Percentiles rank a stretch among this genome's conserved stretches.
These are phyloP conservation scores for Starmera stellimalicola DNA, from an alignment of 1,139 yeast species.

Conservation along the genomic window DNA sequence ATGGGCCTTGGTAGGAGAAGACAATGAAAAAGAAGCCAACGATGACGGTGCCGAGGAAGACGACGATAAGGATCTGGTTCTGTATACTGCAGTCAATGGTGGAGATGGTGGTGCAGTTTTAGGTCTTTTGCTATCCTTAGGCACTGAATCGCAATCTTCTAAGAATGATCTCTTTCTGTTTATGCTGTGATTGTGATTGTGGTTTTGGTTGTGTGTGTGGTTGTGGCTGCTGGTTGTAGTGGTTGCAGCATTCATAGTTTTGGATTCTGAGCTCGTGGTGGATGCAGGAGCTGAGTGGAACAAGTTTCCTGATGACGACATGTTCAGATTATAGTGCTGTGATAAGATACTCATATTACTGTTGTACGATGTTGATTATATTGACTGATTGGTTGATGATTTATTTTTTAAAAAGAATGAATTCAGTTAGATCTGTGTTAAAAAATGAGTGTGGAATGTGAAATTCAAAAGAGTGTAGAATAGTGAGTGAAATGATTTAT, in stretches of 20 bases:
- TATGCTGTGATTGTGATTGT: too few species aligned
- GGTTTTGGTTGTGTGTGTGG: background rate
- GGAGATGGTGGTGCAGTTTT: constrained; percentile 46
- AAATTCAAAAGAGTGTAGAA: background rate
- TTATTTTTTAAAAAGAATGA: background rate
- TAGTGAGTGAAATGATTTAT: background rate
- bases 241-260: background rate
- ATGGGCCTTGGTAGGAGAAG: background rate
- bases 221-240: background rate
- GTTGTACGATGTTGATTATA: too few species aligned
- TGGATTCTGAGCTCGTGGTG: background rate
- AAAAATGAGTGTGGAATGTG: background rate
- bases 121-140: constrained; percentile 28
- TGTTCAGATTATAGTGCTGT: background rate
- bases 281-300: background rate
- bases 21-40: constrained; percentile 5
- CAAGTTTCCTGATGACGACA: background rate
- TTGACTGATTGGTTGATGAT: too few species aligned
- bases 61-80: constrained; percentile 14
- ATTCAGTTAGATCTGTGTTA: background rate
- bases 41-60: constrained; percentile 4
- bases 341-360: background rate
- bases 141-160: constrained; percentile 13
- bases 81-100: constrained; percentile 16
- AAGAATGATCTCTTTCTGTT: constrained; percentile 18